phyloP scores from a whole-genome alignment of 169 alveolate species.

The Plasmodium sp. region DNA sequence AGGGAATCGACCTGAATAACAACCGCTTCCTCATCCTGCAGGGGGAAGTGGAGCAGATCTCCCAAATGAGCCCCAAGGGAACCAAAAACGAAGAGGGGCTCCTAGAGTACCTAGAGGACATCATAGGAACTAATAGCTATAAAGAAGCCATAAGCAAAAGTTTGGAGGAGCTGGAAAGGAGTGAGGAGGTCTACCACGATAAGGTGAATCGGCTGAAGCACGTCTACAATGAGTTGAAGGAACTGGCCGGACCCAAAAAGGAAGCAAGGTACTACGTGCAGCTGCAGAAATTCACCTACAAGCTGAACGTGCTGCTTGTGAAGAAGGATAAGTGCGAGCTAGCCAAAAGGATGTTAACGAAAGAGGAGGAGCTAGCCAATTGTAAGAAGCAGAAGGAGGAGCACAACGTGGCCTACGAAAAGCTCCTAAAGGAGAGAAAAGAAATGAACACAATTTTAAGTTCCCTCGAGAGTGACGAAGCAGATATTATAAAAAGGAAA shows the following conservation, averaged over 20 bases:
- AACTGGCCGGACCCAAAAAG: constrained; percentile 83
- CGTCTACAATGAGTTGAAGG: constrained; percentile 89
- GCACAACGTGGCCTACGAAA: constrained; percentile 68
- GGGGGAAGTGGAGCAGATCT: constrained; percentile 98
- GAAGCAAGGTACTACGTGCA: constrained; percentile 84
- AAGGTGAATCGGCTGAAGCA: constrained; percentile 84
- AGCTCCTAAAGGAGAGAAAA: constrained; percentile 78
- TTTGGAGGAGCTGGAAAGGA: constrained; percentile 80
- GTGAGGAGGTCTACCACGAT: constrained; percentile 86
- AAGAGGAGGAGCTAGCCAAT: constrained; percentile 75
- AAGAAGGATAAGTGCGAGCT: constrained; percentile 76
- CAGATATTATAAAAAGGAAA: constrained; percentile 75
- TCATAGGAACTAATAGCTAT: constrained; percentile 94
- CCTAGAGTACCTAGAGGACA: constrained; percentile 97
- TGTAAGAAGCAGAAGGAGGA: constrained; percentile 47
- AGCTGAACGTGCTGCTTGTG: constrained; percentile 68
- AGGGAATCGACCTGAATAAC: constrained; percentile 96
- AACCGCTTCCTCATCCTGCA: constrained; percentile 94
- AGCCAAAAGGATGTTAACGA: constrained; percentile 40
- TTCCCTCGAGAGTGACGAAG: constrained; percentile 81
- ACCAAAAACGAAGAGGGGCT: constrained; percentile 95
- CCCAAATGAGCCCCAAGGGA: constrained; percentile 97
- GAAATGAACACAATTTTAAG: constrained; percentile 75
- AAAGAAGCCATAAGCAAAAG: constrained; percentile 84
- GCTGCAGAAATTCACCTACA: constrained; percentile 78